Evolutionary conservation across 139 green algal genomes (phyloP).

Genomic region (Auxenochlorella pyrenoidosa): DNA sequence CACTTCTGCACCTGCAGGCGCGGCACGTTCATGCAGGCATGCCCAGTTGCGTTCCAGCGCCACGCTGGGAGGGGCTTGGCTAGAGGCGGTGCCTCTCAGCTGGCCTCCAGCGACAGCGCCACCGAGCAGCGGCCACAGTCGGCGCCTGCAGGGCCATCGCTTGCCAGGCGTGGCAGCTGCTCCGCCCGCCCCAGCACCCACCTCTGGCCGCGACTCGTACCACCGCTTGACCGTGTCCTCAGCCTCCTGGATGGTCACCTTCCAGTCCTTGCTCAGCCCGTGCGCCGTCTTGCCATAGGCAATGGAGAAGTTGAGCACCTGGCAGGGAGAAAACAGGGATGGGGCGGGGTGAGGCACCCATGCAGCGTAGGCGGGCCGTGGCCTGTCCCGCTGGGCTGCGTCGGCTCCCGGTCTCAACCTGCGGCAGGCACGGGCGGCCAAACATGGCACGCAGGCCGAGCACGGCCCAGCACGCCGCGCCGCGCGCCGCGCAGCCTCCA

Average conservation of each 20-base stretch:
- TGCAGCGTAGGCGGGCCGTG: not conserved
- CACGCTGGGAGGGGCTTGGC: too few relatives aligned
- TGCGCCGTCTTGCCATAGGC: constrained; percentile 99
- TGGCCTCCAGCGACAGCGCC: too few relatives aligned
- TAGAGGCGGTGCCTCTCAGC: too few relatives aligned
- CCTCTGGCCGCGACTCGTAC: constrained; percentile 84
- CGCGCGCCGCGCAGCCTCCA: not conserved
- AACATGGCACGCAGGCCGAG: too few relatives aligned
- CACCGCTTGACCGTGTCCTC: constrained; percentile 88
- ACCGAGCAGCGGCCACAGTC: too few relatives aligned
- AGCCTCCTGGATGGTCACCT: constrained; percentile 85
- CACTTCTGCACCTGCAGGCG: constrained; percentile 72
- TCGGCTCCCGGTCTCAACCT: too few relatives aligned
- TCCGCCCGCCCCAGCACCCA: constrained; percentile 25
- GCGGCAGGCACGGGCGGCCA: not conserved
- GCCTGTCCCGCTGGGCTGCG: too few relatives aligned
- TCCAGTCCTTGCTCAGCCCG: constrained; percentile 93
- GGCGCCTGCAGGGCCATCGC: too few relatives aligned
- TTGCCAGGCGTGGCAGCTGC: too few relatives aligned
- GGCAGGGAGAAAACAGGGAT: not conserved
- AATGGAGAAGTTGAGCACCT: constrained; percentile 98
- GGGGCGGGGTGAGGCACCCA: not conserved
- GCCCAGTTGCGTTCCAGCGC: too few relatives aligned
- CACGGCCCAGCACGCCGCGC: not conserved
- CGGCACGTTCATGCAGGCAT: too few relatives aligned